These are phyloP conservation scores for Acmispon strigosus DNA, from an alignment of 306 rosid genomes.

Conservation along the genomic window DNA sequence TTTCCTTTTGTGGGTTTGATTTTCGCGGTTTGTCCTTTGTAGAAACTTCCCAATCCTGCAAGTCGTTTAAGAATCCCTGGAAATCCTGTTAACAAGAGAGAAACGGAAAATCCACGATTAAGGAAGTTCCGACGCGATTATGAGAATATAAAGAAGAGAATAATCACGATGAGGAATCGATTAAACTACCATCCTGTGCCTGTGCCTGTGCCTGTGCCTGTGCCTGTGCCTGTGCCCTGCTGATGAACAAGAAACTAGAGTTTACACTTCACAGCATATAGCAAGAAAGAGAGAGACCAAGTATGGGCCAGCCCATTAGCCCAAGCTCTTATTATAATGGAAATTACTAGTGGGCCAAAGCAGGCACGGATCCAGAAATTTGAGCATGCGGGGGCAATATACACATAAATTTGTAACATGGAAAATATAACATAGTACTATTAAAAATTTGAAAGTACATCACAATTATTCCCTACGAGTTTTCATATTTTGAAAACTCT, in stretches of 20 bases:
- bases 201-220: too few relatives aligned
- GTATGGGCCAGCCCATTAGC: not conserved
- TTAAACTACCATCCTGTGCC: conserved; percentile 14
- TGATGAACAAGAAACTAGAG: not conserved
- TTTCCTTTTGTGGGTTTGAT: conserved; percentile 40
- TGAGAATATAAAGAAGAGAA: too few relatives aligned
- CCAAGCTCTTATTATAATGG: not conserved
- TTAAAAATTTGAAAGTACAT: too few relatives aligned
- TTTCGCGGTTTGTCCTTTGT: conserved; percentile 50
- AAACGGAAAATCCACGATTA: not conserved
- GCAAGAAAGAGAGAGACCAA: not conserved
- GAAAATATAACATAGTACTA: too few relatives aligned
- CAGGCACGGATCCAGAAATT: too few relatives aligned
- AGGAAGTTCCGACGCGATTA: not conserved
- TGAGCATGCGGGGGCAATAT: too few relatives aligned
- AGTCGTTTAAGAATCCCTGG: conserved; percentile 85
- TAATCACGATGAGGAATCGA: not conserved
- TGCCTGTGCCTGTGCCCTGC: not conserved
- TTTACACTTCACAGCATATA: not conserved
- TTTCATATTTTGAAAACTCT: too few relatives aligned
- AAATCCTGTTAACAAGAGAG: conserved; percentile 47
- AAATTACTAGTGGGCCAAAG: too few relatives aligned
- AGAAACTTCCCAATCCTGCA: conserved; percentile 97
- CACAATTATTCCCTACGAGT: too few relatives aligned
- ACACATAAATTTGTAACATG: too few relatives aligned